Conservation (phyloP, 441 rosid genomes). For the Corymbia calophylla region DNA sequence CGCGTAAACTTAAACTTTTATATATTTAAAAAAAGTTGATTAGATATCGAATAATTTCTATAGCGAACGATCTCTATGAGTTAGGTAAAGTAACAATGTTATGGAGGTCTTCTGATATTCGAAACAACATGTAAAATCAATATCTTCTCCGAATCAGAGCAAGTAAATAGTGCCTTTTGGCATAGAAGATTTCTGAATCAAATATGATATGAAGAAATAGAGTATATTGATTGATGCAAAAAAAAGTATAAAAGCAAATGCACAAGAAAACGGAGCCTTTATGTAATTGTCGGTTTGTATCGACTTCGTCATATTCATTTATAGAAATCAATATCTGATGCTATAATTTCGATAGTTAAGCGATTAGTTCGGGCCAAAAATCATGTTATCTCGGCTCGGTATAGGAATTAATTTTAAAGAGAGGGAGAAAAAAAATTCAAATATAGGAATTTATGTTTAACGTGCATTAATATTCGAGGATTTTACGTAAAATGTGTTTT, state of each 20-base stretch:
- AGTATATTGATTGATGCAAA: not conserved
- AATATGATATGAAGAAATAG: accelerated
- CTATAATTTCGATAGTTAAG: accelerated
- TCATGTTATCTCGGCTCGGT: accelerated
- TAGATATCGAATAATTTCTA: no score
- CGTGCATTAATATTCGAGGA: not conserved
- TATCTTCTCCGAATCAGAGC: not conserved
- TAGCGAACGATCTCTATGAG: no score
- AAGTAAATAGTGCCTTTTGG: not conserved
- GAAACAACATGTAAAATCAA: accelerated
- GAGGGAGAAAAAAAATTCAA: not conserved
- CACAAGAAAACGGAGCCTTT: accelerated
- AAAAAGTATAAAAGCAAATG: accelerated
- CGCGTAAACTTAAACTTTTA: no score
- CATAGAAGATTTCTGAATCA: not conserved
- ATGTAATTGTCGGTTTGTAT: accelerated
- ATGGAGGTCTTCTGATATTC: not conserved
- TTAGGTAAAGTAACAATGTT: not conserved
- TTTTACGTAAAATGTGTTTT: not conserved
- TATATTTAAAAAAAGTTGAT: no score
- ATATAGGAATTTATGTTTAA: not conserved
- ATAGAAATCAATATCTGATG: accelerated
- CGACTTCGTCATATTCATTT: accelerated
- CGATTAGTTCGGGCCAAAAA: accelerated
- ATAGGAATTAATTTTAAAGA: not conserved